These are phyloP conservation scores for Entomortierella chlamydospora DNA, from an alignment of 192 early-diverging fungal genomes.

Conservation along the genomic window DNA sequence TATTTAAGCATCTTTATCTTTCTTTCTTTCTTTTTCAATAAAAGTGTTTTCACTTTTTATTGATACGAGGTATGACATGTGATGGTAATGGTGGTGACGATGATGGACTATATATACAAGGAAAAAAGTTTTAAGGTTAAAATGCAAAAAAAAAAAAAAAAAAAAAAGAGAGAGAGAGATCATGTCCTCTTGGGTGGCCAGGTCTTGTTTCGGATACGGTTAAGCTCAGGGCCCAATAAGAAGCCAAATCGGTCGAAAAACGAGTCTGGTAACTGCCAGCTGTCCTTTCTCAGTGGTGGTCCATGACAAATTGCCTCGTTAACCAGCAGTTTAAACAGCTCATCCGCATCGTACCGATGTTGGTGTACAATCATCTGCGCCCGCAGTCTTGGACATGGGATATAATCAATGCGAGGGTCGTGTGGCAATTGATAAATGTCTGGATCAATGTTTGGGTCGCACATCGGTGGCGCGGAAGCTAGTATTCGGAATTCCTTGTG, in stretches of 20 bases:
- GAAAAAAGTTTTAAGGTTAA: too few relatives aligned
- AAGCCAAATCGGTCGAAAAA: conserved; percentile 53
- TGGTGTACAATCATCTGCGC: conserved; percentile 57
- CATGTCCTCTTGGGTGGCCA: conserved; percentile 31
- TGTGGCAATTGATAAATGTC: conserved; percentile 45
- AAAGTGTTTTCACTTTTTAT: too few relatives aligned
- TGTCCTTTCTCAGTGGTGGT: conserved; percentile 31
- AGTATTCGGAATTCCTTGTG: conserved; percentile 24
- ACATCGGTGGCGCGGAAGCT: conserved; percentile 2
- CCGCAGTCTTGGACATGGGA: conserved; percentile 50
- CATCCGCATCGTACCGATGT: conserved; percentile 31
- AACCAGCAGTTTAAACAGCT: conserved; percentile 44
- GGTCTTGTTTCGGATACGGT: conserved; percentile 38
- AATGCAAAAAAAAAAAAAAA: not conserved
- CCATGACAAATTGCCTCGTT: conserved; percentile 52
- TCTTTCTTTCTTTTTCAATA: too few relatives aligned
- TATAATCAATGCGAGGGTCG: conserved; percentile 50
- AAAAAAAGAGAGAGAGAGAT: not conserved
- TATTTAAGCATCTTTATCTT: not conserved
- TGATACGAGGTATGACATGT: too few relatives aligned
- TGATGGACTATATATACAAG: too few relatives aligned
- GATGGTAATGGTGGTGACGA: too few relatives aligned
- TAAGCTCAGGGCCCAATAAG: conserved; percentile 30
- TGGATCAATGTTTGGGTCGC: conserved; percentile 44
- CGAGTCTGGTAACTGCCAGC: conserved; percentile 52